These are phyloP conservation scores for Trichocladium antarcticum DNA, from an alignment of 495 filamentous ascomycete species.

Conservation along the genomic window DNA sequence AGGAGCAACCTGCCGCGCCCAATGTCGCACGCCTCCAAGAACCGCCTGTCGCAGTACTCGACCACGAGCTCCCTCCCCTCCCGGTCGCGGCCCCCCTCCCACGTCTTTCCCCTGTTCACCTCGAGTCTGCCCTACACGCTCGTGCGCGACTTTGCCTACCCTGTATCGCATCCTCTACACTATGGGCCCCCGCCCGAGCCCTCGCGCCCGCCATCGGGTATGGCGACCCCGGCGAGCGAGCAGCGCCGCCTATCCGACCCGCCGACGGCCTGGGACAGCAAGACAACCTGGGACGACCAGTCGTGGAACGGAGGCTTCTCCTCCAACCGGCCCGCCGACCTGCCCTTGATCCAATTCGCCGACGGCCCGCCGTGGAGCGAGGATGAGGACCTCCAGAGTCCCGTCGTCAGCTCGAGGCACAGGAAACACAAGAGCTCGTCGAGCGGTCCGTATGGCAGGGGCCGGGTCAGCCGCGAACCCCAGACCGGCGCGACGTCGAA, in stretches of 20 bases:
- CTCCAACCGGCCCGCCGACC: slow-evolving; percentile 44
- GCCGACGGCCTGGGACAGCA: slow-evolving; percentile 49
- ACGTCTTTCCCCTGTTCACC: slow-evolving; percentile 71
- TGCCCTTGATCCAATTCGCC: slow-evolving; percentile 75
- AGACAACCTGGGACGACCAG: slow-evolving; percentile 41
- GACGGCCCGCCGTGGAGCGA: slow-evolving; percentile 96
- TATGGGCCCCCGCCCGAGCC: slow-evolving; percentile 80
- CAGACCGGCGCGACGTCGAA: slow-evolving; percentile 11
- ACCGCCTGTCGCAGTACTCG: slow-evolving; percentile 55
- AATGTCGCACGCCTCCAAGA: slow-evolving; percentile 58
- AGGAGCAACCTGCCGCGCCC: slow-evolving; percentile 51
- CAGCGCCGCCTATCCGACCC: slow-evolving; percentile 71
- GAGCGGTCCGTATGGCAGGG: slow-evolving; percentile 37
- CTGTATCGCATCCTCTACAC: slow-evolving; percentile 69
- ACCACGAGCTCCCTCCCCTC: slow-evolving; percentile 57
- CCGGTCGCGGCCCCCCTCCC: slow-evolving; percentile 65
- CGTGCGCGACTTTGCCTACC: slow-evolving; percentile 95
- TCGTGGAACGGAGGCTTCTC: slow-evolving; percentile 34
- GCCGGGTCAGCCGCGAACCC: slow-evolving; percentile 25
- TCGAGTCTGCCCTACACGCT: slow-evolving; percentile 80
- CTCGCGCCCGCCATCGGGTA: slow-evolving; percentile 54
- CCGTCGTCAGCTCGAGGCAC: slow-evolving; percentile 66
- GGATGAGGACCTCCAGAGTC: slow-evolving; percentile 90
- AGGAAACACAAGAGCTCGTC: slow-evolving; percentile 69
- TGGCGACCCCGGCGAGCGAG: slow-evolving; percentile 80